These are phyloP conservation scores for Candida adriatica DNA, from an alignment of 805 yeast species.

Conservation along the genomic window DNA sequence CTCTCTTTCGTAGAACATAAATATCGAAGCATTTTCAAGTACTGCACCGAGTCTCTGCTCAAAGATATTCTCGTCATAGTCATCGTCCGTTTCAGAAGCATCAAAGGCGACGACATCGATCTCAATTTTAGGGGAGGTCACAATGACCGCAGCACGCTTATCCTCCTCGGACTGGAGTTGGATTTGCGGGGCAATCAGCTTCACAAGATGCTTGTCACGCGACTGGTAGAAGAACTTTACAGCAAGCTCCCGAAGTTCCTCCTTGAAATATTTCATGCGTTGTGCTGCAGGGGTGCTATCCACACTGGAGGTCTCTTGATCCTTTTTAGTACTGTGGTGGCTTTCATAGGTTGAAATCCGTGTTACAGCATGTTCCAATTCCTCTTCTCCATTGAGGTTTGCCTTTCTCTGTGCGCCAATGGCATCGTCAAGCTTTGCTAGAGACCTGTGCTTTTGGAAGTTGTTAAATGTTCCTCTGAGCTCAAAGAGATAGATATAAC, in stretches of 20 bases:
- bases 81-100: slow-evolving; percentile 35
- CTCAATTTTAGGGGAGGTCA: slow-evolving; percentile 71
- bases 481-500: slow-evolving; percentile 46
- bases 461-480: slow-evolving; percentile 36
- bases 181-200: slow-evolving; percentile 74
- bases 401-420: slow-evolving; percentile 29
- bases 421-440: slow-evolving; percentile 44
- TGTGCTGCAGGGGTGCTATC: slow-evolving; percentile 17
- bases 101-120: slow-evolving; percentile 60
- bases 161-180: slow-evolving; percentile 53
- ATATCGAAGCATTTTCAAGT: slow-evolving; percentile 65
- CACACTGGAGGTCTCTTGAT: slow-evolving; percentile 4
- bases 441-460: slow-evolving; percentile 41
- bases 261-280: slow-evolving; percentile 41
- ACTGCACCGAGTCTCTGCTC: slow-evolving; percentile 66
- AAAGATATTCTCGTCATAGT: slow-evolving; percentile 38
- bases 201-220: slow-evolving; percentile 54
- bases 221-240: slow-evolving; percentile 30
- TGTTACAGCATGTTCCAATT: slow-evolving; percentile 11
- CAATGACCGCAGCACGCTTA: slow-evolving; percentile 52
- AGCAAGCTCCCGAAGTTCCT: slow-evolving; percentile 38
- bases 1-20: slow-evolving; percentile 52
- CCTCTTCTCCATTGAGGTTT: slow-evolving; percentile 8
- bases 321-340: slow-evolving; percentile 5
- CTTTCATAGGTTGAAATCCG: slow-evolving; percentile 18